Evolutionary conservation across 306 rosid species (phyloP).

Genomic region (Astragalus glycyphyllos): DNA sequence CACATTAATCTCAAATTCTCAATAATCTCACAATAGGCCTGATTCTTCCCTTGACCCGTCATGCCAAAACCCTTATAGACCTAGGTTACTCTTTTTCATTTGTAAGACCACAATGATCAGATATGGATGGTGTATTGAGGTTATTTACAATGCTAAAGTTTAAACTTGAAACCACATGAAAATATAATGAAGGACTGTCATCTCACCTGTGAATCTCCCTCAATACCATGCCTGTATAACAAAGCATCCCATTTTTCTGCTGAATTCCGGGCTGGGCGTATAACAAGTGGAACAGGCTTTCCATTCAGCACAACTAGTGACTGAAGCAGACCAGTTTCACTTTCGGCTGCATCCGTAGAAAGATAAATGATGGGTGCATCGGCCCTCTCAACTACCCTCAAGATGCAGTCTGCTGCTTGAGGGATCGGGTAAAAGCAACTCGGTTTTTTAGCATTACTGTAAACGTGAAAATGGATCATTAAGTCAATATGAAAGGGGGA

Average conservation of each 20-base stretch:
- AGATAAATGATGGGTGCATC: conserved; percentile 79
- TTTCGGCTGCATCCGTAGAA: conserved; percentile 95
- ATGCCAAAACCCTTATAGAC: not conserved
- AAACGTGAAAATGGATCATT: conserved; percentile 45
- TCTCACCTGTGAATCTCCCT: conserved; percentile 81
- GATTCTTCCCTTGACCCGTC: not conserved
- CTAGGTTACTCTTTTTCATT: not conserved
- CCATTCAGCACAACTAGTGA: conserved; percentile 76
- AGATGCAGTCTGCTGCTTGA: conserved; percentile 92
- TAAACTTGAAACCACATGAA: conserved; percentile 6
- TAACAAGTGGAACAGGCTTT: conserved; percentile 81
- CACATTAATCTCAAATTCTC: not conserved
- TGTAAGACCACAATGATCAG: conserved; percentile 17
- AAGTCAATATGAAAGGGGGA: conserved; percentile 14
- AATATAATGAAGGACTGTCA: conserved; percentile 28
- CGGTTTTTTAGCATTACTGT: conserved; percentile 78
- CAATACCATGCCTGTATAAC: conserved; percentile 76
- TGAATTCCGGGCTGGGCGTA: conserved; percentile 79
- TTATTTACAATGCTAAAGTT: conserved; percentile 1
- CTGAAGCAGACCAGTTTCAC: conserved; percentile 84
- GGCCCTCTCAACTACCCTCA: conserved; percentile 67
- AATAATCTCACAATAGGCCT: not conserved
- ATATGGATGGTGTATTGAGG: conserved; percentile 7
- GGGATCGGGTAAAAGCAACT: conserved; percentile 99
- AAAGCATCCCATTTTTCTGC: conserved; percentile 99